Evolutionary conservation across 257 asterid species (phyloP), one percentile per base, ranked within the genome.

Genomic region (Solanum pimpinellifolium): DNA sequence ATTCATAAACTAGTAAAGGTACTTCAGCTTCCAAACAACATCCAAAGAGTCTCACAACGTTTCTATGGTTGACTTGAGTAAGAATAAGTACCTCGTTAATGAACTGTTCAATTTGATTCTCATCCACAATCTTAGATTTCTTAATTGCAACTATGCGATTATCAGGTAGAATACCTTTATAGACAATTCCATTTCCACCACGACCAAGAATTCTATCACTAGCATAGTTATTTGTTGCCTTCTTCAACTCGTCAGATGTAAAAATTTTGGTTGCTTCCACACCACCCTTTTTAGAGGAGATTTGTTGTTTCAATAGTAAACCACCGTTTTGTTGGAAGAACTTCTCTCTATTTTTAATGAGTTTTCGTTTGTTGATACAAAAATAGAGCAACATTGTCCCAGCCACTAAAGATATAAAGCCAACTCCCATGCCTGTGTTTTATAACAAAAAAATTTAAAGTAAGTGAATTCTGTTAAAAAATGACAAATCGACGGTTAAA

Each of bases 301-400:
- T 65, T 59, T 89, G 94, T 59, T 92, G 94, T 86, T 86, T 88
- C 68, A 92, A 27, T 20, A 92, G 88, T 15, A 93, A 68, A 5
- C 96, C 96, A 7, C 96, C 96, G 59, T 92, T 92, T 89, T 91
- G 92, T n/a, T 86, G 87, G 86, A 93, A 92, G 90, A 92, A 92
- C 21, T 87, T 87, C 46, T 90, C 93, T 56, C 93, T 73, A 20
- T 1, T 73, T 20, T 10, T 73, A 35, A 73, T 73, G 29, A 35
- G 16, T 73, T 5, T 73, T 73, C 81, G 9, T 37, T 73, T 73
- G 49, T 73, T 73, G 49, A 73, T 73, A 20, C 29, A 73, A 14
- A 73, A 73, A 73, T 73, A 37, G 81, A 73, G 49, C 44, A 73
- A 35, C 12, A 73, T 73, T 73, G 8, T 20, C 47, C 47, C 29